Evolutionary conservation across 2,329 filamentous ascomycete genomes (phyloP), one percentile per base, ranked within the genome.

Genomic region (Nothopassalora personata): DNA sequence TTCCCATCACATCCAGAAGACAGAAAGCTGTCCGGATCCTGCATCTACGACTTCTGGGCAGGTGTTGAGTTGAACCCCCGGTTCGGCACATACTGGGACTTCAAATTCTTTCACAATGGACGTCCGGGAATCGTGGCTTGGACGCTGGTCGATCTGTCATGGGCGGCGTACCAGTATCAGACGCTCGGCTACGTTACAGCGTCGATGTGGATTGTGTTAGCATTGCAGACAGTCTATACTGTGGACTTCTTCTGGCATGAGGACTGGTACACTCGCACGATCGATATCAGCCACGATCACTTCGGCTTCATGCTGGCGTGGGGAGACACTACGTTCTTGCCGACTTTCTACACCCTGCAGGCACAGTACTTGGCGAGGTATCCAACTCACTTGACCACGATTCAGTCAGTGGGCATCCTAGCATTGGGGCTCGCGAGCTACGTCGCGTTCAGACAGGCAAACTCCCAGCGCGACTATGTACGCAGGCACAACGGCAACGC

Each of bases 51-150:
- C 39, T 53, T 59, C 34, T 56, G 36, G 47, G 53, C 33, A 11
- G 57, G 57, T 5, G 57, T 59, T 15, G 93, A 97, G 74, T 85
- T 97, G 60, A 97, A 97, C 76, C 92, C 93, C 1, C 90, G 91
- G 53, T 74, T 95, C 60, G 84, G 81, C 0, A 77, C 96, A 10
- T 88, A 90, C 66, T 81, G 96, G 53, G 93, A 97, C 71, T 87
- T 97, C 75, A 97, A 96, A 76, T 81, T 86, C 60, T 97, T 87
- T 74, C 88, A 88, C 73, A 93, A 97, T 76, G 81, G 97, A 69
- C 86, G 92, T 18, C 92, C 93, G 0, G 93, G 92, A 48, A 83
- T 97, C 80, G 82, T 96, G 54, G 90, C 90, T 54, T 97, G 91
- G 89, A 83, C 92, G 63, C 81, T 97, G 53, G 78, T 96, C 64